Conservation (phyloP, 768 basidiomycete species). For the Tricholoma flavovirens region DNA sequence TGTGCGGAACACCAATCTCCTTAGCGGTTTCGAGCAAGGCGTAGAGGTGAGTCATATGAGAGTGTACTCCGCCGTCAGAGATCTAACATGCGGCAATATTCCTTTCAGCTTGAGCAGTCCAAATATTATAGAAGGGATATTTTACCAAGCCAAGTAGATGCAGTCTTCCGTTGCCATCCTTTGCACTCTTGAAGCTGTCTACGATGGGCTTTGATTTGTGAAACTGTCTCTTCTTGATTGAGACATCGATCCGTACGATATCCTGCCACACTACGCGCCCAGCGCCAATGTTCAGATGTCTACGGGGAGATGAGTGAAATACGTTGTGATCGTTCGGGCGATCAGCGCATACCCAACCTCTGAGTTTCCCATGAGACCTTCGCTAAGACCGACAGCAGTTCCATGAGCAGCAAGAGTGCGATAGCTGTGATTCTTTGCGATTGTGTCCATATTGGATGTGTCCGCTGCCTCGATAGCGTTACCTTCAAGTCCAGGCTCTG, state of each 20-base stretch:
- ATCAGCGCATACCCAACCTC: slow-evolving; percentile 77
- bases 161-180: slow-evolving; percentile 74
- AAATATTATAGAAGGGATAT: slow-evolving; percentile 6
- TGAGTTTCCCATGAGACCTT: slow-evolving; percentile 97
- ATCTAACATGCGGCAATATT: slow-evolving; percentile 40
- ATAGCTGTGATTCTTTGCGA: slow-evolving; percentile 70
- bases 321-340: background rate
- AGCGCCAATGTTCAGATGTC: slow-evolving; percentile 92
- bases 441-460: slow-evolving; percentile 86
- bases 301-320: slow-evolving; percentile 23
- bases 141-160: slow-evolving; percentile 85
- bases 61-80: slow-evolving; percentile 97
- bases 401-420: slow-evolving; percentile 80
- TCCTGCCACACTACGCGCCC: slow-evolving; percentile 97
- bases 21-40: slow-evolving; percentile 90
- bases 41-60: slow-evolving; percentile 85
- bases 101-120: background rate
- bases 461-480: slow-evolving; percentile 83
- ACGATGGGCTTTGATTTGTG: slow-evolving; percentile 73
- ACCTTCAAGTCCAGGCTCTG: slow-evolving; percentile 65
- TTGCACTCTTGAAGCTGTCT: slow-evolving; percentile 69
- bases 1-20: slow-evolving; percentile 74
- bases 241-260: slow-evolving; percentile 90
- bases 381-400: slow-evolving; percentile 85
- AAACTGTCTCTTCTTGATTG: slow-evolving; percentile 85